Conservation (phyloP, 192 early-diverging fungal species). For the Umbelopsis sp. region DNA sequence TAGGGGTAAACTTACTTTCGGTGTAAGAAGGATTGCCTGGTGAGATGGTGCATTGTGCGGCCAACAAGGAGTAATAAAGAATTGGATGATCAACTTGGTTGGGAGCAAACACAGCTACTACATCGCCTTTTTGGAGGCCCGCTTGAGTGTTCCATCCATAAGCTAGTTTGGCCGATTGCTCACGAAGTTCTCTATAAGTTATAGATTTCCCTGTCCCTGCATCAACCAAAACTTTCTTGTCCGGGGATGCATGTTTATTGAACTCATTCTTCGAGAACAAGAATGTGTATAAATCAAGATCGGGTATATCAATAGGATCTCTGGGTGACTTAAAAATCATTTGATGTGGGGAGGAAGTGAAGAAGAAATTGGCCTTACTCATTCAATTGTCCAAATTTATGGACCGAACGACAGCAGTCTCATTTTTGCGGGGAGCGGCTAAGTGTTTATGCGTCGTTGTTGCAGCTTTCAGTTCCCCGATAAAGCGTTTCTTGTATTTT, state of each 20-base stretch:
- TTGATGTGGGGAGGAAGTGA: neutral
- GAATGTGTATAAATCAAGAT: slow-evolving; percentile 34
- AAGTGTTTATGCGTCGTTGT: neutral
- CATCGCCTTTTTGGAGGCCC: slow-evolving; percentile 68
- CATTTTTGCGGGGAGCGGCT: slow-evolving; percentile 9
- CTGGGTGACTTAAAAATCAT: slow-evolving; percentile 33
- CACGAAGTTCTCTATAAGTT: slow-evolving; percentile 22
- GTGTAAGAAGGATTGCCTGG: slow-evolving; percentile 87
- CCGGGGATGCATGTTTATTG: neutral
- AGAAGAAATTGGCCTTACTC: neutral
- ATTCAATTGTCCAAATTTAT: no score
- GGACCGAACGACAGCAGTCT: neutral
- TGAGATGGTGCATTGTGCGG: slow-evolving; percentile 70
- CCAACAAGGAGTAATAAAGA: slow-evolving; percentile 58
- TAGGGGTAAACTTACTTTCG: slow-evolving; percentile 49
- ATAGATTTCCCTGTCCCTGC: slow-evolving; percentile 23
- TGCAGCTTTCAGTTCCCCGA: no score
- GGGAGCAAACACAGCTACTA: slow-evolving; percentile 70
- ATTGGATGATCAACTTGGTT: slow-evolving; percentile 71
- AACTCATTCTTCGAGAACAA: slow-evolving; percentile 20
- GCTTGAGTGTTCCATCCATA: slow-evolving; percentile 50
- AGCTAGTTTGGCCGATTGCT: slow-evolving; percentile 39
- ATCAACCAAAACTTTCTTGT: slow-evolving; percentile 25
- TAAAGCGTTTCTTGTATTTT: no score
- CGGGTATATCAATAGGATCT: slow-evolving; percentile 26